Conservation (phyloP, 1,284 basidiomycete species). For the Trametes pubescens region DNA sequence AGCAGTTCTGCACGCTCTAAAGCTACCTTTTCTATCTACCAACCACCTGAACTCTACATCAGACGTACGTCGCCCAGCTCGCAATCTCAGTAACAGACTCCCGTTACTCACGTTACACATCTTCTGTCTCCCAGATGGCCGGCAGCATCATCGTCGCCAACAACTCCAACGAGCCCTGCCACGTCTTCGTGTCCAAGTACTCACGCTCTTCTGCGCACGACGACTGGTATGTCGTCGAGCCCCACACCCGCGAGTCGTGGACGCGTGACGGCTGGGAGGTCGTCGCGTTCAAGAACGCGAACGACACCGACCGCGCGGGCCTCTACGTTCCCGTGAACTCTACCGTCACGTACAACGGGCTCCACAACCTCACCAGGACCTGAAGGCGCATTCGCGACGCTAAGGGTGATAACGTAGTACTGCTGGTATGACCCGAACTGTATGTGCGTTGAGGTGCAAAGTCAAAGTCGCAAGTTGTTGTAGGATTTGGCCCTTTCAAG, state of each 20-base stretch:
- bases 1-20: too few relatives aligned
- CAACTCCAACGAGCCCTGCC: neutral
- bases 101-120: neutral
- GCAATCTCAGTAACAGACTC: neutral
- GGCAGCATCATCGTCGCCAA: conserved; percentile 14
- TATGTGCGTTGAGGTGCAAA: too few relatives aligned
- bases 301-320: conserved; percentile 11
- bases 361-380: too few relatives aligned
- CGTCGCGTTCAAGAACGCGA: conserved; percentile 14
- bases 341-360: neutral
- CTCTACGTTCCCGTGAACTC: conserved; percentile 9
- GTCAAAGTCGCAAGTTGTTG: too few relatives aligned
- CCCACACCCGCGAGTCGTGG: conserved; percentile 5
- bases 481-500: too few relatives aligned
- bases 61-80: neutral
- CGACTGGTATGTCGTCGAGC: neutral
- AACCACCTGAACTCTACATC: neutral
- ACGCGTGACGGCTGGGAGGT: conserved; percentile 12
- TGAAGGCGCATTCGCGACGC: too few relatives aligned
- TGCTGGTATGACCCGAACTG: too few relatives aligned
- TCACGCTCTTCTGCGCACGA: neutral
- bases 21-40: too few relatives aligned
- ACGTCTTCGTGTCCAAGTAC: conserved; percentile 16
- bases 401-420: too few relatives aligned
- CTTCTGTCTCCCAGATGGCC: conserved; percentile 1